Percentiles rank a stretch among this genome's conserved stretches.
phyloP scores from a whole-genome alignment of 2,329 filamentous ascomycete genomes.

The Xylariomycetidae sp. region DNA sequence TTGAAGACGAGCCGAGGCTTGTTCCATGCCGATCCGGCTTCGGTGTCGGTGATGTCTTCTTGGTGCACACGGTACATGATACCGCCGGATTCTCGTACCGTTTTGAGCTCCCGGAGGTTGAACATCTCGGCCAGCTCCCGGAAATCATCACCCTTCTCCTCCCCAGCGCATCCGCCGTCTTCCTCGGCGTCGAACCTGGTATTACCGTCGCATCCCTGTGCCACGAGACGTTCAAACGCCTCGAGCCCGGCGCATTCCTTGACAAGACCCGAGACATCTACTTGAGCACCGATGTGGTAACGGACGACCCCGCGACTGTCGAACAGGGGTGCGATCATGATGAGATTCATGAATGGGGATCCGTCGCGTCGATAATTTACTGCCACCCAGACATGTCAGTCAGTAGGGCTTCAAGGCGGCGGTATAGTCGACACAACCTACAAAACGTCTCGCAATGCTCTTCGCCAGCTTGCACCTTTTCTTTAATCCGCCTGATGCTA shows the following conservation, averaged over 20 bases:
- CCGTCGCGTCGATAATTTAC: slow-evolving; percentile 75
- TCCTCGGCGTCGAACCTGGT: neutral
- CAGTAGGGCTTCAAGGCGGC: too few species aligned
- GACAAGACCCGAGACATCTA: slow-evolving; percentile 63
- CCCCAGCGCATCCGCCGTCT: slow-evolving; percentile 16
- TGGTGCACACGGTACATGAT: slow-evolving; percentile 49
- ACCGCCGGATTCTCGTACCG: slow-evolving; percentile 57
- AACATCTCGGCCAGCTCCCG: slow-evolving; percentile 64
- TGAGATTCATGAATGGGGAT: slow-evolving; percentile 69
- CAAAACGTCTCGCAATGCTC: slow-evolving; percentile 69
- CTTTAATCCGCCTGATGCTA: slow-evolving; percentile 55
- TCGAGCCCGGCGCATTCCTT: slow-evolving; percentile 62
- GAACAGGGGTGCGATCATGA: slow-evolving; percentile 66
- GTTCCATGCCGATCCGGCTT: slow-evolving; percentile 28
- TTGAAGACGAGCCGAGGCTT: slow-evolving; percentile 36
- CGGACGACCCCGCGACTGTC: slow-evolving; percentile 61
- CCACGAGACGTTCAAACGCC: slow-evolving; percentile 47
- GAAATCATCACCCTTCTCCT: slow-evolving; percentile 47
- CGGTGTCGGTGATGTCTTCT: slow-evolving; percentile 38
- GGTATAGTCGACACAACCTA: too few species aligned
- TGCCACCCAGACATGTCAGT: too few species aligned
- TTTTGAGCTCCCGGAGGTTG: slow-evolving; percentile 59
- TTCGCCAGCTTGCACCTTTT: slow-evolving; percentile 55
- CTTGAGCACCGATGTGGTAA: slow-evolving; percentile 66
- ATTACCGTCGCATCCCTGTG: slow-evolving; percentile 5